Conservation (phyloP, 1,139 yeast genomes). For the Sugiyamaella novakii region DNA sequence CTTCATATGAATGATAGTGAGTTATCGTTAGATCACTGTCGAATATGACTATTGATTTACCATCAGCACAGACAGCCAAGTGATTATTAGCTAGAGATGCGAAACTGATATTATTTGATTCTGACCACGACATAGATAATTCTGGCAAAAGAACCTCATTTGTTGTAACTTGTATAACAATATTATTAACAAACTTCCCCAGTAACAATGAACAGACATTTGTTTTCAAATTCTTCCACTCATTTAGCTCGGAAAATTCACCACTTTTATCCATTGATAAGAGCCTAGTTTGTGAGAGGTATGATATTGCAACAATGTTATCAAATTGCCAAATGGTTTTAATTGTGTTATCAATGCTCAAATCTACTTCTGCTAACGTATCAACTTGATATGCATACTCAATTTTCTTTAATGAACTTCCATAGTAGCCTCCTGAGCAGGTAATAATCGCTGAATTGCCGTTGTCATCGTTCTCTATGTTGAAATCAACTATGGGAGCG, state of each 20-base stretch:
- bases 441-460: slow-evolving; percentile 11
- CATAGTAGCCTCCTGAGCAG: slow-evolving; percentile 17
- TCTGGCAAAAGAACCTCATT: not conserved
- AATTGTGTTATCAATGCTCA: not conserved
- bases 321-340: slow-evolving; percentile 14
- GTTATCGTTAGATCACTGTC: slow-evolving; percentile 5
- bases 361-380: slow-evolving; percentile 11
- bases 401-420: slow-evolving; percentile 15
- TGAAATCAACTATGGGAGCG: slow-evolving; percentile 21
- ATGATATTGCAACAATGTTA: not conserved
- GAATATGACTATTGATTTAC: slow-evolving; percentile 9
- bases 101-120: slow-evolving; percentile 3
- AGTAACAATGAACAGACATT: slow-evolving; percentile 2
- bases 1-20: slow-evolving; percentile 6
- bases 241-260: slow-evolving; percentile 15
- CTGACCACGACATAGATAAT: slow-evolving; percentile 4
- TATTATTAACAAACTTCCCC: slow-evolving; percentile 8
- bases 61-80: slow-evolving; percentile 5
- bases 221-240: slow-evolving; percentile 7
- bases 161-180: slow-evolving; percentile 19
- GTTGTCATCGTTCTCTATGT: slow-evolving; percentile 10
- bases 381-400: slow-evolving; percentile 13
- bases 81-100: slow-evolving; percentile 3
- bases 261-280: slow-evolving; percentile 16
- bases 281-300: slow-evolving; percentile 10